phyloP scores from a whole-genome alignment of 805 yeast genomes.

The Naumovozyma baii region DNA sequence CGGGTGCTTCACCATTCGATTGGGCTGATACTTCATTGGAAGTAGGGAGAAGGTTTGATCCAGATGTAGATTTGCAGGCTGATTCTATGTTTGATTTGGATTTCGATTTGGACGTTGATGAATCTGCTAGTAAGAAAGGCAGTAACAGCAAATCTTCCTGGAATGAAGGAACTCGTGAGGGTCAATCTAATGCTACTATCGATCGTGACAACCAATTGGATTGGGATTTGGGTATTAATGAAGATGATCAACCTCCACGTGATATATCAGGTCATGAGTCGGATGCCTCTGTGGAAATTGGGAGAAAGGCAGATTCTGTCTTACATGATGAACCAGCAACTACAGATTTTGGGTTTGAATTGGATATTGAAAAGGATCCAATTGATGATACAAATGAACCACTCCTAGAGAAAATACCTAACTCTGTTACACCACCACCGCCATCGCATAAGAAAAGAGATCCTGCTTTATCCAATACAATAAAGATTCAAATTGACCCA shows the following conservation, averaged over 20 bases:
- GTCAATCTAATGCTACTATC: conserved; percentile 11
- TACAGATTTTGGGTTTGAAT: conserved; percentile 45
- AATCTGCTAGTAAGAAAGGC: conserved; percentile 6
- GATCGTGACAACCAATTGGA: conserved; percentile 20
- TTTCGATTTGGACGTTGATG: conserved; percentile 27
- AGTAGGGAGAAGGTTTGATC: conserved; percentile 23
- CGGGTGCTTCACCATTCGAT: conserved; percentile 2
- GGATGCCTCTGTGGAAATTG: conserved; percentile 59
- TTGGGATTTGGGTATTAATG: conserved; percentile 26
- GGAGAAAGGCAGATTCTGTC: conserved; percentile 39
- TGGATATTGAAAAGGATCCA: conserved; percentile 36
- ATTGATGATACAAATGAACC: conserved; percentile 25
- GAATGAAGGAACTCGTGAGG: conserved; percentile 21
- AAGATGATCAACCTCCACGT: conserved; percentile 4
- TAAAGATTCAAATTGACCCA: conserved; percentile 11
- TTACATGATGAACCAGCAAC: conserved; percentile 14
- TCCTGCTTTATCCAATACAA: conserved; percentile 9
- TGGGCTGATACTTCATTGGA: conserved; percentile 26
- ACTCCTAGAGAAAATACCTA: conserved; percentile 21
- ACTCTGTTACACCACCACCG: conserved; percentile 5
- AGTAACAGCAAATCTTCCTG: conserved; percentile 9
- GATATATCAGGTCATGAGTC: conserved; percentile 18
- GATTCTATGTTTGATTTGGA: conserved; percentile 24
- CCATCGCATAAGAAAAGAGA: conserved; percentile 6
- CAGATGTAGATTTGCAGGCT: conserved; percentile 16